Evolutionary conservation across 106 monocot species (phyloP), one percentile per base, ranked within the genome.

Genomic region (Cymbidium sinense): DNA sequence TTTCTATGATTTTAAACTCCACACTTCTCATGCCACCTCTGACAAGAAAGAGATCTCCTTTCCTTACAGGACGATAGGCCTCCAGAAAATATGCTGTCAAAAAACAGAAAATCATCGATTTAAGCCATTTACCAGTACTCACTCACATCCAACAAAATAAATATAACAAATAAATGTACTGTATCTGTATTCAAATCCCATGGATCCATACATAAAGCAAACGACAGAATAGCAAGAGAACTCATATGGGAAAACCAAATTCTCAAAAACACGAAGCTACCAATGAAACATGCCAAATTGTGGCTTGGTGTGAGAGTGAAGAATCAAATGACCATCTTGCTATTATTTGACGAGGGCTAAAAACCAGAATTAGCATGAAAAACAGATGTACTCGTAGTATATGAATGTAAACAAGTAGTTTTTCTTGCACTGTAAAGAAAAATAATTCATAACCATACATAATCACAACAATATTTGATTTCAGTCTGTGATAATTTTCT

Each of bases 1-100:
- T 95, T 72, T 95, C 95, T 41, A 95, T 92, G 19, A 95, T 89
- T 81, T 95, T 95, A 44, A 95, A 95, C 51, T 95, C 95, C 18
- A 95, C 85, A 73, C 95, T 90, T 44, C 95, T 86, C 95, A 95
- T 95, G 2, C 92, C 95, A 64, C 92, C 95, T 36, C 95, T 87
- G 3, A 95, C 92, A 82, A 95, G 92, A 81, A 95, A 95, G 58
- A 95, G 86, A 69, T 95, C 95, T 1, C 95, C 95, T 77, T 91
- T 95, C 71, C 91, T 87, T 2, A 95, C 83, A 70, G 95, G 95
- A 28, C 95, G 92, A 76, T 95, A 95, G 27, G 95, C 89, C 82
- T 95, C 92, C 13, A 92, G 43, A 76, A 95, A 95, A 64, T 95
- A 95, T 13, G 95, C 95, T 95, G 85, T 61, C 77, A 4, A 39